These are phyloP conservation scores for Colletotrichum truncatum DNA, from an alignment of 2,329 filamentous ascomycete species.

Conservation along the genomic window DNA sequence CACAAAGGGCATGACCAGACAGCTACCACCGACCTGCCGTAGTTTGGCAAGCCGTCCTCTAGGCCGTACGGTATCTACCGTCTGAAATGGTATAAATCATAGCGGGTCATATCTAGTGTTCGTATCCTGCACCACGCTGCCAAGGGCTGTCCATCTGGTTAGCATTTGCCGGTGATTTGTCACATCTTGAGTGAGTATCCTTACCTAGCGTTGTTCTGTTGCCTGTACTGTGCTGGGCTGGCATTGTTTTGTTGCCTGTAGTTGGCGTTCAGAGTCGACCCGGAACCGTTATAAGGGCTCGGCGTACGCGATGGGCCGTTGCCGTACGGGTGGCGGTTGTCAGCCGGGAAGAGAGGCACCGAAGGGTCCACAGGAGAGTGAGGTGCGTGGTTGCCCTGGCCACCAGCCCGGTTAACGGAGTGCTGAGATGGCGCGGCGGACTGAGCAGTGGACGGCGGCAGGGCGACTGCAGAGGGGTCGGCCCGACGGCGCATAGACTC, in stretches of 20 bases:
- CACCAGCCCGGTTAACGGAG: conserved; percentile 35
- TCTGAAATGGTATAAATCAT: conserved; percentile 14
- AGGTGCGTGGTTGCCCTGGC: conserved; percentile 36
- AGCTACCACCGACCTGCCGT: background rate
- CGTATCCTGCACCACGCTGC: conserved; percentile 56
- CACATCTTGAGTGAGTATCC: background rate
- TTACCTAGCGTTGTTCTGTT: conserved; percentile 52
- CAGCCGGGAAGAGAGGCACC: conserved; percentile 53
- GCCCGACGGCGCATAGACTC: conserved; percentile 47
- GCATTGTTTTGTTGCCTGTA: conserved; percentile 41
- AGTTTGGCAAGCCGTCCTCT: background rate
- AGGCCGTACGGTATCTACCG: conserved; percentile 8
- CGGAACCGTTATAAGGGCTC: conserved; percentile 43
- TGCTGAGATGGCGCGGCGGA: conserved; percentile 33
- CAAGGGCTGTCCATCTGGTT: conserved; percentile 44
- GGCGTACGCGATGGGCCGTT: conserved; percentile 44
- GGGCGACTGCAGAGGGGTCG: conserved; percentile 33
- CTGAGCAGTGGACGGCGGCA: conserved; percentile 38
- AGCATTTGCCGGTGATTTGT: background rate
- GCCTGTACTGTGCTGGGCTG: conserved; percentile 45
- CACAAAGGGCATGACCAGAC: background rate
- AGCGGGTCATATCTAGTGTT: conserved; percentile 37
- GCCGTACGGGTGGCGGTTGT: conserved; percentile 35
- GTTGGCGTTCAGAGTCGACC: conserved; percentile 38
- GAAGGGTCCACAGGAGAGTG: conserved; percentile 52